Conservation (phyloP, 129 eudicot species). For the Flaveria brownii region DNA sequence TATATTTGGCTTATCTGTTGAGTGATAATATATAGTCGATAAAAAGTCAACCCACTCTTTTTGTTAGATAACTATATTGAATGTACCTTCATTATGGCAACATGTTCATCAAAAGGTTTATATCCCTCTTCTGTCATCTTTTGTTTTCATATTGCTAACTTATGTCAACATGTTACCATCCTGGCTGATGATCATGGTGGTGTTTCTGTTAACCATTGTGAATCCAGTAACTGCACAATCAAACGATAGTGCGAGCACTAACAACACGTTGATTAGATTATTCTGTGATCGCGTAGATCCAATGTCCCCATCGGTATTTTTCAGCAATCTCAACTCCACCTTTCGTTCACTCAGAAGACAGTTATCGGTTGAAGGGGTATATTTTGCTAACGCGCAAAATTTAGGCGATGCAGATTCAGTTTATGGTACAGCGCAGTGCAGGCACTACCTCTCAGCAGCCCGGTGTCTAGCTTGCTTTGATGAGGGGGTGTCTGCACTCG, state of each 20-base stretch:
- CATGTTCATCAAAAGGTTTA: background rate
- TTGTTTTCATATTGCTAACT: background rate
- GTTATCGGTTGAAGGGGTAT: slow-evolving; percentile 27
- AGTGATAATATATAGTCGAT: too few relatives aligned
- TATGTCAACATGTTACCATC: slow-evolving; percentile 8
- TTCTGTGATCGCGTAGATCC: slow-evolving; percentile 53
- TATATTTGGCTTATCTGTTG: too few relatives aligned
- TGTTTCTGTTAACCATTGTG: background rate
- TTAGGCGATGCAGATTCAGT: slow-evolving; percentile 54
- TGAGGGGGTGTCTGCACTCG: slow-evolving; percentile 42
- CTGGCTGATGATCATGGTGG: background rate
- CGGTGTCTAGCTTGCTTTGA: slow-evolving; percentile 55
- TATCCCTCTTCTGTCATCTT: background rate
- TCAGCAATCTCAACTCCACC: slow-evolving; percentile 45
- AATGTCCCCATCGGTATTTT: slow-evolving; percentile 28
- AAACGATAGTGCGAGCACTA: background rate
- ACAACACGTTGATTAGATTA: slow-evolving; percentile 38
- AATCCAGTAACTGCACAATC: slow-evolving; percentile 9
- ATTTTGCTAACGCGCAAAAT: slow-evolving; percentile 49
- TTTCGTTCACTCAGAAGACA: slow-evolving; percentile 50
- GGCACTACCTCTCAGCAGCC: slow-evolving; percentile 44
- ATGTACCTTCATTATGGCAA: background rate
- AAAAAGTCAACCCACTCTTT: too few relatives aligned
- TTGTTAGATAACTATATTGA: too few relatives aligned
- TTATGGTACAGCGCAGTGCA: slow-evolving; percentile 58